A percentile compares a stretch with the other conserved stretches of the same genome.
Evolutionary conservation across 768 basidiomycete genomes (phyloP).

Genomic region (Tulasnella sp.): DNA sequence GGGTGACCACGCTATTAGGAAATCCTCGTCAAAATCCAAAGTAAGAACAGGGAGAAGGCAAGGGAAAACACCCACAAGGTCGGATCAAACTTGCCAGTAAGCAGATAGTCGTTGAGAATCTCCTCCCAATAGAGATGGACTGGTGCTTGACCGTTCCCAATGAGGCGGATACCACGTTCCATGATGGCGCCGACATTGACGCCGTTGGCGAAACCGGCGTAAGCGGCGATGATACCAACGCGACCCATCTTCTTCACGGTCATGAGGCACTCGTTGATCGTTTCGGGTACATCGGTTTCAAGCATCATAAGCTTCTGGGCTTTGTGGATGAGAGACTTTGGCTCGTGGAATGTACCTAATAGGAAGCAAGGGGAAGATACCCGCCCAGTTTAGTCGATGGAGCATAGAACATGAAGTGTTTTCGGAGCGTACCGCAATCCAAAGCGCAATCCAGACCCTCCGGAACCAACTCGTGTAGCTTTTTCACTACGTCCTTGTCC

Average conservation of each 20-base stretch:
- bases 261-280: conserved; percentile 45
- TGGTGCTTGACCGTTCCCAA: conserved; percentile 66
- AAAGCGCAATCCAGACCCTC: conserved; percentile 57
- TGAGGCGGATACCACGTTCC: conserved; percentile 66
- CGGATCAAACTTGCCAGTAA: conserved; percentile 57
- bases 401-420: conserved; percentile 21
- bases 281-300: conserved; percentile 68
- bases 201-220: conserved; percentile 58
- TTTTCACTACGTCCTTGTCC: conserved; percentile 42
- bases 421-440: conserved; percentile 38
- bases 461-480: conserved; percentile 52
- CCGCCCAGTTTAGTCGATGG: neutral
- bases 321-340: conserved; percentile 57
- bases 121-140: conserved; percentile 69
- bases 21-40: neutral
- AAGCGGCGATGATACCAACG: conserved; percentile 60
- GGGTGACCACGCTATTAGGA: conserved; percentile 41
- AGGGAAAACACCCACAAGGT: conserved; percentile 39
- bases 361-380: neutral
- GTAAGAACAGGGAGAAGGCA: neutral
- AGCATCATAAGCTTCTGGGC: conserved; percentile 62
- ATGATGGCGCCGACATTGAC: conserved; percentile 67
- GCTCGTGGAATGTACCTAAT: conserved; percentile 58
- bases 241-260: conserved; percentile 49
- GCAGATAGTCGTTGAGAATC: conserved; percentile 55